Base-by-base conservation (phyloP, 108 stramenopile genomes). In the Cylindrotheca fusiformis region DNA sequence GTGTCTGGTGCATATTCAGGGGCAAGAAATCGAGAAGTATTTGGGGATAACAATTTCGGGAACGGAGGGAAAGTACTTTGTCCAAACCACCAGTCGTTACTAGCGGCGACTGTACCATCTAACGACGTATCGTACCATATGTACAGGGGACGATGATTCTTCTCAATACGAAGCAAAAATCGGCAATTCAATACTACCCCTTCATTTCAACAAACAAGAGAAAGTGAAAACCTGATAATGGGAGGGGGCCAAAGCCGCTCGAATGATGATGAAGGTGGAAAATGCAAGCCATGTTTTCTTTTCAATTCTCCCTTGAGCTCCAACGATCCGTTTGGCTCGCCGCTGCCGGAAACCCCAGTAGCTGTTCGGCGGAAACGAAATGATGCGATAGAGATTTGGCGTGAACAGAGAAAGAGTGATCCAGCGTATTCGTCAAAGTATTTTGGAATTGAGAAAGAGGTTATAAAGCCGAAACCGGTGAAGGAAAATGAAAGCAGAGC, bases 271-370 rank as follows among this genome's bases (percentile, higher is more conserved):
- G 49, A 32, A 21, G 31, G 60, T 31, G 64, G 45, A 28, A 30
- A 28, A 26, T 72, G 71, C 32, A 44, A 44, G 17, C 63, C 71
- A 23, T 72, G 71, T 32, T 58, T 72, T 47, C 51, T 54, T 14
- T 27, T 74, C 53, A 20, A 61, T 21, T 46, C 65, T 30, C 60
- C 65, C n/a, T 60, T 61, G 49, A 19, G 44, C 21, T 32, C 30
- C 3, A 50, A 14, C 46, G 80, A 81, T 76, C 71, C 68, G 8
- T 65, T 81, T 27, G 90, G 90, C n/a, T 72, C 83, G 2, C 90
- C 90, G 8, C 58, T 88, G 26, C 89, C 85, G 0, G 82, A 85
- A 28, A 92, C 85, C 22, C 90, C 90, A 1, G 23, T 73, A 21
- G 29, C 65, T 14, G 32, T 57, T 20, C 57, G 74, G 23, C 58